Evolutionary conservation across 345 rosid species (phyloP), one percentile per base, ranked within the genome.

Genomic region (Populus davidiana): DNA sequence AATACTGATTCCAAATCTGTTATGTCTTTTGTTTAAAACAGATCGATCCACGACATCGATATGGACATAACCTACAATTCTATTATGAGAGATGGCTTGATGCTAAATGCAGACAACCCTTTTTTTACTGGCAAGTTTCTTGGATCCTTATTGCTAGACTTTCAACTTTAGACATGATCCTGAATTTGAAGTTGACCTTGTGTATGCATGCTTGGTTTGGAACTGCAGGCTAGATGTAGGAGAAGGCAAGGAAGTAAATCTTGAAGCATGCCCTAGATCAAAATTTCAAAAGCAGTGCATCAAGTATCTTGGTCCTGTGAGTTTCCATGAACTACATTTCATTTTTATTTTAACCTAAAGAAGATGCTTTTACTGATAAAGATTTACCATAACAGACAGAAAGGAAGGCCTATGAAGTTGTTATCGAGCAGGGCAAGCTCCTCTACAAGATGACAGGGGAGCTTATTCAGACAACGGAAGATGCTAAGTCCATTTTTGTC

Each of bases 21-120:
- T 13, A 74, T 64, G 56, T 41, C 17, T 8, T 56, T 39, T 59
- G 20, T 1, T 13, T 49, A 23, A 66, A 75, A 78, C 89, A 96
- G 99, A 93, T 93, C 74, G 97, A 93, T 77, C 98, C 96, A 50
- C 82, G 98, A 52, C 99, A 96, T 89, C 90, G 97, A 38, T 92
- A 93, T 73, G 99, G 99, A 50, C 98, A 93, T 79, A 93, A 91
- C 86, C 78, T 96, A 41, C 94, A 91, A 66, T 91, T 88, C 78
- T 92, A 93, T 85, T 93, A 90, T 78, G 86, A 74, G 18, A 83
- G 87, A 17, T 93, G 98, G 99, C 92, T 92, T 77, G 91, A 92
- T 41, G 89, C 92, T 73, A 93, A 90, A 79, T 89, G 96, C 39
- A 89, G 90, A 84, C 94, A 96, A 83, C 99, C 99, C 79, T 96